phyloP scores from a whole-genome alignment of 2,329 filamentous ascomycete genomes.

The Diaporthe ilicicola region DNA sequence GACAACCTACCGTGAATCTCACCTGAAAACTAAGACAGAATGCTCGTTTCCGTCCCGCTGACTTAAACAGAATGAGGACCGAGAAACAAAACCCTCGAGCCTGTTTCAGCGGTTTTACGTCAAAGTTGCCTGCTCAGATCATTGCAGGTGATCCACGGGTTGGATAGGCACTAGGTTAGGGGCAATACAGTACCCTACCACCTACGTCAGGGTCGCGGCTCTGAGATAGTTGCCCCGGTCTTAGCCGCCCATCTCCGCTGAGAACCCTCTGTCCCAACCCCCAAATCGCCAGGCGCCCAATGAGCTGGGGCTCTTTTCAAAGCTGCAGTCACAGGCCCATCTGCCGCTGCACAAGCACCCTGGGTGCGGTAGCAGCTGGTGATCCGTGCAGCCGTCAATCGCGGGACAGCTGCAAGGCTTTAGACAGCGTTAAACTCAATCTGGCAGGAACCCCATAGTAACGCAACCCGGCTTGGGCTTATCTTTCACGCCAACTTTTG shows the following conservation, averaged over 20 bases:
- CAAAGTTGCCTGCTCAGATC: conserved; percentile 2
- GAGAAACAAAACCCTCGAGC: neutral
- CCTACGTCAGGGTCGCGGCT: conserved; percentile 1
- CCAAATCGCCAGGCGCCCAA: conserved; percentile 8
- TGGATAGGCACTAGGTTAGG: neutral
- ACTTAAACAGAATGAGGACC: neutral
- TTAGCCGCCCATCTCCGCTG: conserved; percentile 16
- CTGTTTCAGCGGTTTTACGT: neutral
- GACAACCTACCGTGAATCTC: neutral
- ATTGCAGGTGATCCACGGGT: neutral
- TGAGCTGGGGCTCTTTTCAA: neutral
- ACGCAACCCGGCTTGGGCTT: conserved; percentile 3
- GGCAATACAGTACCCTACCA: neutral
- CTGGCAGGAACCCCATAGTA: neutral
- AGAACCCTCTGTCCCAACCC: neutral
- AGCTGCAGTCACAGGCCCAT: neutral
- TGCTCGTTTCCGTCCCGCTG: neutral
- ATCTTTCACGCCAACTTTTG: conserved; percentile 17
- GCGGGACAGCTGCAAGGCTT: conserved; percentile 16
- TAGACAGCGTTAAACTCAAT: conserved; percentile 7
- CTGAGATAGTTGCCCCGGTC: conserved; percentile 4
- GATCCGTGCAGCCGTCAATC: conserved; percentile 7
- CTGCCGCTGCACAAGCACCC: conserved; percentile 16
- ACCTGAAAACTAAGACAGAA: neutral
- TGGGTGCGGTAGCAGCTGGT: conserved; percentile 8